Evolutionary conservation across 2,329 filamentous ascomycete species (phyloP).

Genomic region (Pseudogymnoascus sp.): DNA sequence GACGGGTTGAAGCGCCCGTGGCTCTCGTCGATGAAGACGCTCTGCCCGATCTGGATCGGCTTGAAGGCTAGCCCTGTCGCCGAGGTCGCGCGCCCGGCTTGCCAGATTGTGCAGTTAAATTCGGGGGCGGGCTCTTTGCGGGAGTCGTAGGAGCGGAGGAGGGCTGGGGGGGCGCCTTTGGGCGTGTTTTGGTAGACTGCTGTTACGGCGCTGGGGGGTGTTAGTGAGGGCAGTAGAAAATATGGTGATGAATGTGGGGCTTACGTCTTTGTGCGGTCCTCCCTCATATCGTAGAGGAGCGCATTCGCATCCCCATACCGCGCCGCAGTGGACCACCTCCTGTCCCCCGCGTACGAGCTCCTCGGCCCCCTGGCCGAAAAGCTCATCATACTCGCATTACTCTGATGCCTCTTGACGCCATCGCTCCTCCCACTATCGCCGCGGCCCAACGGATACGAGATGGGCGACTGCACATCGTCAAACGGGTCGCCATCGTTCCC

Average conservation of each 20-base stretch:
- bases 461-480: constrained; percentile 20
- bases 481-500: constrained; percentile 60
- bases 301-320: constrained; percentile 78
- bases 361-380: constrained; percentile 60
- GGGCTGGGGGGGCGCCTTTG: constrained; percentile 55
- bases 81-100: constrained; percentile 88
- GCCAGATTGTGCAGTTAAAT: constrained; percentile 92
- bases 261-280: constrained; percentile 84
- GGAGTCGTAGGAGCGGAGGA: constrained; percentile 92
- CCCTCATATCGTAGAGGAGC: constrained; percentile 75
- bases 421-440: constrained; percentile 34
- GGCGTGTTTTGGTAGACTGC: constrained; percentile 80
- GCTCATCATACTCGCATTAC: constrained; percentile 75
- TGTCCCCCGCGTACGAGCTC: constrained; percentile 38
- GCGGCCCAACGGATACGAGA: constrained; percentile 31
- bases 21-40: constrained; percentile 88
- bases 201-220: constrained; percentile 64
- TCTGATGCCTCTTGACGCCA: constrained; percentile 53
- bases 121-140: constrained; percentile 83
- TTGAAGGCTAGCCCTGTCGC: constrained; percentile 93
- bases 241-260: constrained; percentile 30
- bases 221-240: constrained; percentile 16
- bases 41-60: constrained; percentile 87
- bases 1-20: constrained; percentile 86
- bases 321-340: constrained; percentile 24